Percentiles rank a stretch among this genome's conserved stretches.
Evolutionary conservation across 2,329 filamentous ascomycete genomes (phyloP).

Genomic region (Pestalotiopsis sp.): DNA sequence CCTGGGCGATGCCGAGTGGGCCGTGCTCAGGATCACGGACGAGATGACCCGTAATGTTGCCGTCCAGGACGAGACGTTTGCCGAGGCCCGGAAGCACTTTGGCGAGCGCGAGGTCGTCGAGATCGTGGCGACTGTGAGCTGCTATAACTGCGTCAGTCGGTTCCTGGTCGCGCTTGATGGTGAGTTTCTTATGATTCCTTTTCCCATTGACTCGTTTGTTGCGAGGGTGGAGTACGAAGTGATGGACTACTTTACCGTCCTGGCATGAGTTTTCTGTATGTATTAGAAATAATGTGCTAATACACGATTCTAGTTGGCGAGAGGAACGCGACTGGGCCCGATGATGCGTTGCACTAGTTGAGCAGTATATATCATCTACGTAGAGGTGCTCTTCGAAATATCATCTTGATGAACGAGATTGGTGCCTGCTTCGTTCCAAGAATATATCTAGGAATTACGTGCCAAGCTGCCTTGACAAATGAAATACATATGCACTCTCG

Average conservation of each 20-base stretch:
- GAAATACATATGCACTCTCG: not conserved
- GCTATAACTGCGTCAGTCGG: slow-evolving; percentile 84
- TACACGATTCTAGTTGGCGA: slow-evolving; percentile 50
- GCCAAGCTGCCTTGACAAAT: not conserved
- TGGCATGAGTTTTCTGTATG: not conserved
- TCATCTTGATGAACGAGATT: not conserved
- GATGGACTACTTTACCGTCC: not conserved
- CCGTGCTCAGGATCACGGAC: slow-evolving; percentile 74
- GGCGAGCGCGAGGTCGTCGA: slow-evolving; percentile 76
- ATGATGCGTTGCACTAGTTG: slow-evolving; percentile 35
- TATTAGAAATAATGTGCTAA: slow-evolving; percentile 24
- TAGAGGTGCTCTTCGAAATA: no score
- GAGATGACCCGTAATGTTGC: slow-evolving; percentile 79
- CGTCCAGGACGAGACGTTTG: slow-evolving; percentile 72
- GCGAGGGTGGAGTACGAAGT: not conserved
- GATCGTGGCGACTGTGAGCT: slow-evolving; percentile 72
- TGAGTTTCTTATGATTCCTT: slow-evolving; percentile 38
- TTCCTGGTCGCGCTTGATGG: slow-evolving; percentile 83
- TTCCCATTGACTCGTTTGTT: not conserved
- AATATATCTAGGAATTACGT: not conserved
- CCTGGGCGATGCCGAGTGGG: slow-evolving; percentile 65
- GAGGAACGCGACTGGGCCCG: slow-evolving; percentile 55
- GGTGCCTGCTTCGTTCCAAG: not conserved
- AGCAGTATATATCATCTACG: no score
- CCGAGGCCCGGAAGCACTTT: slow-evolving; percentile 61